Percentiles rank a stretch among this genome's conserved stretches.
phyloP scores from a whole-genome alignment of 2,329 filamentous ascomycete species.

The Intubia oerlemansii region DNA sequence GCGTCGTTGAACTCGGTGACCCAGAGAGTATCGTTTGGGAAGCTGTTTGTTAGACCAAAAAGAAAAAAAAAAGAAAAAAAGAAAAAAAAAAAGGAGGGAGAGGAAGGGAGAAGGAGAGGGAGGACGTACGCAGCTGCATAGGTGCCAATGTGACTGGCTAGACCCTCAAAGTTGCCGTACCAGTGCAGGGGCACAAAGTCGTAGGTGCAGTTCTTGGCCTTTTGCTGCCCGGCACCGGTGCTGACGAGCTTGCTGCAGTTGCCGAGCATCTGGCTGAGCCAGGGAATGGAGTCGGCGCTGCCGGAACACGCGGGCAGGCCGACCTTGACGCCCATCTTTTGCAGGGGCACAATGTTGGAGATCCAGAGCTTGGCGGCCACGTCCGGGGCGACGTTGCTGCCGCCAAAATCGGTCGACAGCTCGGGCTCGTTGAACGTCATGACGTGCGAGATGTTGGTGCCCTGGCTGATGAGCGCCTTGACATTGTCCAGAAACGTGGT shows the following conservation, averaged over 20 bases:
- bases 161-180: slow-evolving; percentile 47
- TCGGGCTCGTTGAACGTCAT: slow-evolving; percentile 71
- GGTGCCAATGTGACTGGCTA: slow-evolving; percentile 45
- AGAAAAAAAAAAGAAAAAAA: background rate
- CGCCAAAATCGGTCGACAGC: slow-evolving; percentile 29
- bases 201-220: slow-evolving; percentile 37
- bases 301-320: slow-evolving; percentile 54
- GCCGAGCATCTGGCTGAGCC: slow-evolving; percentile 44
- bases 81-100: background rate
- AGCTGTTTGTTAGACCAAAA: too few species aligned
- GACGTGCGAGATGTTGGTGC: slow-evolving; percentile 41
- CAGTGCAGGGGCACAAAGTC: slow-evolving; percentile 45
- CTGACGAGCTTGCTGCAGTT: slow-evolving; percentile 41
- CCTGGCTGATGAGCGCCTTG: slow-evolving; percentile 26
- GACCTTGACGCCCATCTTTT: slow-evolving; percentile 39
- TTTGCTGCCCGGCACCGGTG: slow-evolving; percentile 10
- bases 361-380: slow-evolving; percentile 49
- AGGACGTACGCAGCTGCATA: slow-evolving; percentile 27
- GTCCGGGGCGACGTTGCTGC: slow-evolving; percentile 36
- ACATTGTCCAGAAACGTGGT: slow-evolving; percentile 41
- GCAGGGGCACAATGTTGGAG: slow-evolving; percentile 47
- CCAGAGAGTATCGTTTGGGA: slow-evolving; percentile 45
- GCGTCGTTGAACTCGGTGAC: slow-evolving; percentile 55
- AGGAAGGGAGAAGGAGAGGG: slow-evolving; percentile 8
- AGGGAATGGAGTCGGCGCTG: slow-evolving; percentile 33